These are phyloP conservation scores for Kazachstania martiniae DNA, from an alignment of 805 yeast genomes.

Conservation along the genomic window DNA sequence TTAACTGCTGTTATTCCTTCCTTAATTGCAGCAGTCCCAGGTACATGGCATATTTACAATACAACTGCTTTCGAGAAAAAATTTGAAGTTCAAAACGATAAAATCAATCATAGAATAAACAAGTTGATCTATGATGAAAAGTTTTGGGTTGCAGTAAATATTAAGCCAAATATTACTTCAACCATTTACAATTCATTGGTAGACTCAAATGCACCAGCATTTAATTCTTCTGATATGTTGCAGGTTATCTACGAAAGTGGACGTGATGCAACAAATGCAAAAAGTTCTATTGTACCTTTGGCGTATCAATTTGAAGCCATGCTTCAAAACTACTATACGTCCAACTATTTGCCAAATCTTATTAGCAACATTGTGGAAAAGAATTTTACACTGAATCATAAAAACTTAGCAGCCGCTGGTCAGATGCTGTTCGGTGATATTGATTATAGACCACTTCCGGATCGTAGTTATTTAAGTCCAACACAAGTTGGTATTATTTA, in stretches of 20 bases:
- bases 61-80: slow-evolving; percentile 16
- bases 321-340: slow-evolving; percentile 17
- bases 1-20: not conserved
- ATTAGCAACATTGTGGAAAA: slow-evolving; percentile 20
- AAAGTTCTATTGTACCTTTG: slow-evolving; percentile 34
- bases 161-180: slow-evolving; percentile 37
- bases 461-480: slow-evolving; percentile 50
- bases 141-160: slow-evolving; percentile 55
- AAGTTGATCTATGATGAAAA: slow-evolving; percentile 40
- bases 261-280: slow-evolving; percentile 45
- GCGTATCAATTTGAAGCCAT: slow-evolving; percentile 29
- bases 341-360: slow-evolving; percentile 19
- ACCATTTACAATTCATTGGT: slow-evolving; percentile 17
- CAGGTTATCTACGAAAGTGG: slow-evolving; percentile 48
- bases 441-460: slow-evolving; percentile 42
- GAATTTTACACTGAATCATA: slow-evolving; percentile 14
- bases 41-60: slow-evolving; percentile 25
- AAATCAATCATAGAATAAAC: slow-evolving; percentile 30
- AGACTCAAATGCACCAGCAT: slow-evolving; percentile 3
- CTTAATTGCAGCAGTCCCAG: slow-evolving; percentile 3
- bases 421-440: slow-evolving; percentile 25
- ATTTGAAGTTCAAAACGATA: slow-evolving; percentile 3
- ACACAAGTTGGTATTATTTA: slow-evolving; percentile 68
- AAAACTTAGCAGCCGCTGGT: slow-evolving; percentile 1
- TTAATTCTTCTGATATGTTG: slow-evolving; percentile 22